Conservation (phyloP, 192 early-diverging fungal genomes). For the Linnemannia schmuckeri region DNA sequence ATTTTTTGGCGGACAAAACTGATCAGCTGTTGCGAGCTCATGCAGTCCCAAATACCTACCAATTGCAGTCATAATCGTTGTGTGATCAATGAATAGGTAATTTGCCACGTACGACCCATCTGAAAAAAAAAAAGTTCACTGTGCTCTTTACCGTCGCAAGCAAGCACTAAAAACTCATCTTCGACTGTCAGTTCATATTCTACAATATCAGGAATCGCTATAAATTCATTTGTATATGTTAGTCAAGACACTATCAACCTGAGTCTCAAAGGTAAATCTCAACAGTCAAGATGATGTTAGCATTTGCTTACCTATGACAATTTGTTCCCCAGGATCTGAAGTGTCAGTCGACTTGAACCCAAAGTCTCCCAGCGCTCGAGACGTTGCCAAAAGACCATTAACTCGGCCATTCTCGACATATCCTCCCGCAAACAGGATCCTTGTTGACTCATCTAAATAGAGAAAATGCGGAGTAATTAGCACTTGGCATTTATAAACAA, state of each 20-base stretch:
- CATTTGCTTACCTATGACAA: constrained; percentile 78
- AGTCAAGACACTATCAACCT: background rate
- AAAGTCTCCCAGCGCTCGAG: constrained; percentile 97
- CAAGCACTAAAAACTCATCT: constrained; percentile 95
- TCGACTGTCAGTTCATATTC: constrained; percentile 68
- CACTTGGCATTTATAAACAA: background rate
- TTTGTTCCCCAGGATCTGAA: constrained; percentile 87
- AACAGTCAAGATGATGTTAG: background rate
- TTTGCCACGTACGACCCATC: background rate
- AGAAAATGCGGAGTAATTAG: background rate
- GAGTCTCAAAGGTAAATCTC: background rate
- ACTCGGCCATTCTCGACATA: constrained; percentile 99
- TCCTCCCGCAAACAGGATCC: constrained; percentile 92
- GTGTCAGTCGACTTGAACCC: constrained; percentile 94
- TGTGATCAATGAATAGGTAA: background rate
- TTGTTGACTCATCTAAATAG: constrained; percentile 74
- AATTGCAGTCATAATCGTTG: no score
- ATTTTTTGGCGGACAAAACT: constrained; percentile 85
- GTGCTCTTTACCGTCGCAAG: constrained; percentile 88
- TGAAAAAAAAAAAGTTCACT: background rate
- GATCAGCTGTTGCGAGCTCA: constrained; percentile 90
- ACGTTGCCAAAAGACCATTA: constrained; percentile 97
- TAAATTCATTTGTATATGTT: background rate
- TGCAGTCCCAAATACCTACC: constrained; percentile 98
- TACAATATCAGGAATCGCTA: constrained; percentile 86